phyloP scores from a whole-genome alignment of 805 yeast genomes.

The Citeromyces matritensis region DNA sequence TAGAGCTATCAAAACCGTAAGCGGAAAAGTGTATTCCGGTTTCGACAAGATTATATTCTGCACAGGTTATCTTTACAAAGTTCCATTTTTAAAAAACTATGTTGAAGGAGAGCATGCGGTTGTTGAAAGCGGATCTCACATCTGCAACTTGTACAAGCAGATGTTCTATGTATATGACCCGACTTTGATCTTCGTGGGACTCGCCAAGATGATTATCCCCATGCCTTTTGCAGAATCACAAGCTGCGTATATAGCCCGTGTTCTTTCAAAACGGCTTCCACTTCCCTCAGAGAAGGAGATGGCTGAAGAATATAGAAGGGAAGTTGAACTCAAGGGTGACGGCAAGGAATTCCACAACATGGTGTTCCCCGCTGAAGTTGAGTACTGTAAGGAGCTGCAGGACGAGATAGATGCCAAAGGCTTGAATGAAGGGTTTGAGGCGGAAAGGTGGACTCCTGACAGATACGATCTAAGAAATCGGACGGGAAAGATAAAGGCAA shows the following conservation, averaged over 20 bases:
- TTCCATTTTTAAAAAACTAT: slow-evolving; percentile 40
- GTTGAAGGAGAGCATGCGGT: slow-evolving; percentile 10
- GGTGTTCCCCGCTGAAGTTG: slow-evolving; percentile 40
- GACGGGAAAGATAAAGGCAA: too few relatives aligned
- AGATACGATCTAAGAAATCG: too few relatives aligned
- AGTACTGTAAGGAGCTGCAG: slow-evolving; percentile 33
- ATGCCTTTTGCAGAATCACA: slow-evolving; percentile 35
- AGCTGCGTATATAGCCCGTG: slow-evolving; percentile 24
- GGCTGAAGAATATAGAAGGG: slow-evolving; percentile 15
- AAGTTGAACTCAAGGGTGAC: slow-evolving; percentile 25
- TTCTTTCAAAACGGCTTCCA: slow-evolving; percentile 22
- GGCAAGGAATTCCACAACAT: slow-evolving; percentile 36
- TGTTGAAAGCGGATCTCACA: slow-evolving; percentile 17
- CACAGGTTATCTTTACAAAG: slow-evolving; percentile 58
- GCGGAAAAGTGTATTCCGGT: slow-evolving; percentile 26
- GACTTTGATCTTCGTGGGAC: slow-evolving; percentile 22
- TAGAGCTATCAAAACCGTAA: slow-evolving; percentile 25
- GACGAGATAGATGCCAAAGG: slow-evolving; percentile 18
- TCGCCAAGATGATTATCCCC: slow-evolving; percentile 30
- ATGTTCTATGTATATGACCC: slow-evolving; percentile 30
- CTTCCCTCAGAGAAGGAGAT: slow-evolving; percentile 23
- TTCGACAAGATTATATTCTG: slow-evolving; percentile 53
- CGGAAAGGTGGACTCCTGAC: slow-evolving; percentile 16
- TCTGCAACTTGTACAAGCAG: slow-evolving; percentile 26
- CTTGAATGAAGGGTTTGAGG: slow-evolving; percentile 13